Evolutionary conservation across 768 basidiomycete genomes (phyloP).

Genomic region (Sporobolomyces phaffii): DNA sequence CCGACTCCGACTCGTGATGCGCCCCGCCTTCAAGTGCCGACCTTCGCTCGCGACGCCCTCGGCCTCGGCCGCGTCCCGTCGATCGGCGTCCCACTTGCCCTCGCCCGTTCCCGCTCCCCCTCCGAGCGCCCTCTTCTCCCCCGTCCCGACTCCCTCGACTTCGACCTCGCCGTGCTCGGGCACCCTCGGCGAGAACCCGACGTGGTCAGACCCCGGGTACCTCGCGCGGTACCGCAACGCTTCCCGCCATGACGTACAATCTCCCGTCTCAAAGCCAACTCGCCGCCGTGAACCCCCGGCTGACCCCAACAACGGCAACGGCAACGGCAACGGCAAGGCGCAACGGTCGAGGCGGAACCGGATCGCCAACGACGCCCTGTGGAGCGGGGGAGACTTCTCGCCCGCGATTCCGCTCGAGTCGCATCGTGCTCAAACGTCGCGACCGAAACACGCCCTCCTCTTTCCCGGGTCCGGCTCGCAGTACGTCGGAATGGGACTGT

Average conservation of each 20-base stretch:
- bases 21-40: not conserved
- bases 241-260: constrained; percentile 14
- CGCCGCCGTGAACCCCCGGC: not conserved
- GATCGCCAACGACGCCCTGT: constrained; percentile 36
- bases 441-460: constrained; percentile 38
- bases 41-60: not conserved
- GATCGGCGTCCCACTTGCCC: constrained; percentile 12
- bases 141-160: not conserved
- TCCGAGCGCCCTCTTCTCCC: constrained; percentile 4
- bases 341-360: constrained; percentile 19
- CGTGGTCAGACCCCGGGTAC: constrained; percentile 33
- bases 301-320: not conserved
- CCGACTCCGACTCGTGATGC: not conserved
- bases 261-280: too few relatives aligned
- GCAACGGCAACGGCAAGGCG: constrained; percentile 6
- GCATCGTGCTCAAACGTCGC: constrained; percentile 16
- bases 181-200: constrained; percentile 1
- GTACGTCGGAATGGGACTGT: constrained; percentile 39
- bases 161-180: too few relatives aligned
- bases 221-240: constrained; percentile 27
- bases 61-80: not conserved
- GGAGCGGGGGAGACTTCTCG: constrained; percentile 34
- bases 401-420: constrained; percentile 32
- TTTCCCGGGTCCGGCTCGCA: constrained; percentile 42
- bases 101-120: constrained; percentile 6